Base-by-base conservation (phyloP, 306 rosid species). In the Ochetophila trinervis region DNA sequence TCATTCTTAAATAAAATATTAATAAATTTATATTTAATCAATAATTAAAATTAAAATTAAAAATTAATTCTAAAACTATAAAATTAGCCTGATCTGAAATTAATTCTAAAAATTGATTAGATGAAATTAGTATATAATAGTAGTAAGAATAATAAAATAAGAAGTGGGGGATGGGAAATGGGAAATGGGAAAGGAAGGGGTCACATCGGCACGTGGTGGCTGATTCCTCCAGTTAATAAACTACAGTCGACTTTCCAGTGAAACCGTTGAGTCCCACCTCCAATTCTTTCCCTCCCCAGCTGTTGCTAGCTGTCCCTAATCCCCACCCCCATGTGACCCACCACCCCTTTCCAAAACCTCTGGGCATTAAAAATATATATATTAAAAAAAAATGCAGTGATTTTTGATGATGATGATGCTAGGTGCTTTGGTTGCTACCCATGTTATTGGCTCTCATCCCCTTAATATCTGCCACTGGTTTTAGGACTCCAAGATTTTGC, bases 231-330 rank as follows among this genome's bases (percentile, higher is more conserved):
- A 60, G 75, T 72, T 77, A 42, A 40, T 57, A 79, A 83, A 86
- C 74, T 32, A 60, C 62, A 78, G 66, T 23, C 72, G 70, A 77
- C 71, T 87, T 84, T 79, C 85, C 85, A 83, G 71, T 83, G 57
- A 73, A 80, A 82, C 83, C 71, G 81, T 80, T 73, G 70, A 70
- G 83, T 76, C 62, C 71, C 62, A 42, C 55, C 62, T 30, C 71
- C 42, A 24, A 36, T 9, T 62, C 47, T 58, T 40, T 24, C 16
- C 57, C 58, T 13, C 70, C 21, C 73, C 85, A 92, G 98, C 96
- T 92, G 98, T 84, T 82, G 96, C 98, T 87, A 89, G 96, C 98
- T 92, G 98, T 89, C 85, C 73, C 76, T 75, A 78, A 74, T 71
- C 75, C 72, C 80, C 74, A 34, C 68, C 69, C 84, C 93, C 98